Percentiles rank a stretch among this genome's conserved stretches.
Conservation (phyloP, 768 basidiomycete species). For the Fistulinella prunicolor region DNA sequence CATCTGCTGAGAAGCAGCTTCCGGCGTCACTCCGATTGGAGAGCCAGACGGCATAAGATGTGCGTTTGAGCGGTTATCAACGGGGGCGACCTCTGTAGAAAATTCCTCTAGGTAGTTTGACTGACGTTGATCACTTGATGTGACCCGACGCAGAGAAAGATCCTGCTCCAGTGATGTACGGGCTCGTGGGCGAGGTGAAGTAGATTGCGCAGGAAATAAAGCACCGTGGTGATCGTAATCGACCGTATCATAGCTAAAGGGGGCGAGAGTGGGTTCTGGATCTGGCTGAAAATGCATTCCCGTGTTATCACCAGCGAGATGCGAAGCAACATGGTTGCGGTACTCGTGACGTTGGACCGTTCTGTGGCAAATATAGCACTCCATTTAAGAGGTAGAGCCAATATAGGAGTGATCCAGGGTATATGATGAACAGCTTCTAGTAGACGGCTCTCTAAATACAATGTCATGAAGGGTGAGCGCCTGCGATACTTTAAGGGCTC, state of each 20-base stretch:
- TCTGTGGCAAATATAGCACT: constrained; percentile 18
- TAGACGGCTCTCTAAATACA: too few relatives aligned
- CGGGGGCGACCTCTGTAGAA: too few relatives aligned
- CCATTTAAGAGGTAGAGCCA: constrained; percentile 6
- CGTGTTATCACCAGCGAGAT: not conserved
- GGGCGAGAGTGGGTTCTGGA: not conserved
- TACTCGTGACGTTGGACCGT: constrained; percentile 13
- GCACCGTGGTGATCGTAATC: constrained; percentile 1
- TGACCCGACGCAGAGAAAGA: too few relatives aligned
- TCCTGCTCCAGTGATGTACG: too few relatives aligned
- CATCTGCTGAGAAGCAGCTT: not conserved
- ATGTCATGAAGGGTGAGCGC: too few relatives aligned
- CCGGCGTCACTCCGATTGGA: not conserved
- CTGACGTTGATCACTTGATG: not conserved
- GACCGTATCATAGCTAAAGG: not conserved
- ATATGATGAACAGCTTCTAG: too few relatives aligned
- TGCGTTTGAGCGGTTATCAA: not conserved
- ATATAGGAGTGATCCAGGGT: not conserved
- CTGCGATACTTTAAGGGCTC: too few relatives aligned
- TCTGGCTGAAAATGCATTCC: not conserved
- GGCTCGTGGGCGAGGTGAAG: too few relatives aligned
- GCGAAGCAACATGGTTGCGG: constrained; percentile 9
- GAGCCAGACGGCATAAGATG: not conserved
- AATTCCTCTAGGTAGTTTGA: not conserved
- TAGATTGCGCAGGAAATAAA: not conserved